Base-by-base conservation (phyloP, 305 asterid species). In the Andrographis paniculata region DNA sequence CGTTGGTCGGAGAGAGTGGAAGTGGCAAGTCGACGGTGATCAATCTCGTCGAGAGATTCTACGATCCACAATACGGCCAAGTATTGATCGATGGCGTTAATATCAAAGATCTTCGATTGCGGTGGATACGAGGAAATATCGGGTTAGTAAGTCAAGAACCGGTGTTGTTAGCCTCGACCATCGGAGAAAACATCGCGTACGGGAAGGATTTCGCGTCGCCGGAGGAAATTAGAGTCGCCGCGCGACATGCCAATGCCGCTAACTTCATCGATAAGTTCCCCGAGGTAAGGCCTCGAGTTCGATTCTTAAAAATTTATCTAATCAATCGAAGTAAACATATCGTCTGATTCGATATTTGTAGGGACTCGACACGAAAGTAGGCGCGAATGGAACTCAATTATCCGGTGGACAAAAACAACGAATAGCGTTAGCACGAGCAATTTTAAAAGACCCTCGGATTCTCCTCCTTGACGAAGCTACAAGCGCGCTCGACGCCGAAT, bases 101-200 rank as follows among this genome's bases (percentile, higher is more conserved):
- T 51, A 62, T 84, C 68, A 84, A 65, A 30, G 83, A 84, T n/a
- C 73, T 77, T 60, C 76, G 65, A 50, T 67, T 84, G 17, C 63
- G 67, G 37, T 83, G 87, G 87, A 79, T 83, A 15, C 71, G 91
- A 60, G 76, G 66, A 10, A 77, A 75, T 36, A 77, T 79, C 8
- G 87, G 87, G 2, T 79, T 83, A 0, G 91, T 83, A 2, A 79
- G 84, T 66, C 94, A 83, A 17, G 91, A 83, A 41, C 94, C 94
- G 0, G 77, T 77, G 18, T 14, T 83, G 62, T 79, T 83, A 49
- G 49, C 75, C 17, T 61, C 67, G 0, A 83, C 64, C 50, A 79
- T 79, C 20, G 68, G 30, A 52, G 87, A 83, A 0, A 83, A 83
- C 33, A 83, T 83, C 22, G 77, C 78, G 6, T 83, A 79, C 9